phyloP scores from a whole-genome alignment of 352 stramenopile species.

The Pelagophyceae sp. region DNA sequence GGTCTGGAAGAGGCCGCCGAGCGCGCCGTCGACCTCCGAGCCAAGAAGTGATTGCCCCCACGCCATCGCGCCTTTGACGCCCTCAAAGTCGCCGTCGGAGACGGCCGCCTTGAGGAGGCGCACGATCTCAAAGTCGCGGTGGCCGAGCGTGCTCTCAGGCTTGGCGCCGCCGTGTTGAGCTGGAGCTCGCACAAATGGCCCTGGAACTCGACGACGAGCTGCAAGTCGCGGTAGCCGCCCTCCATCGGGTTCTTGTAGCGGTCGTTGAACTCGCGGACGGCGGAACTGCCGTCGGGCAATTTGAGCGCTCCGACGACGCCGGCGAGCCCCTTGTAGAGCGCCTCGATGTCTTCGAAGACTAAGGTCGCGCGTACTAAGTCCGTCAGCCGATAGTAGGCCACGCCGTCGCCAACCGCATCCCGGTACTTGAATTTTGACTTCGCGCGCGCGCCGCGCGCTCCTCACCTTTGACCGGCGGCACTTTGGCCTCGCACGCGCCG shows the following conservation, averaged over 20 bases:
- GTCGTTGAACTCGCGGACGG: slow-evolving; percentile 22
- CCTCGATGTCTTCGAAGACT: slow-evolving; percentile 11
- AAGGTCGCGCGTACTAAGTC: slow-evolving; percentile 16
- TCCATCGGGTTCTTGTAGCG: slow-evolving; percentile 13
- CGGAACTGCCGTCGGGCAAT: not conserved
- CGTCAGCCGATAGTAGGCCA: slow-evolving; percentile 17
- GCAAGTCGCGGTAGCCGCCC: slow-evolving; percentile 20
- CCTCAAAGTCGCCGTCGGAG: slow-evolving; percentile 4
- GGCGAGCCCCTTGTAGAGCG: slow-evolving; percentile 2
- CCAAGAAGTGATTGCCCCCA: not conserved
- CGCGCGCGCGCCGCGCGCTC: slow-evolving; percentile 12
- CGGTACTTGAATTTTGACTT: slow-evolving; percentile 21
- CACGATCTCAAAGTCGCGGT: slow-evolving; percentile 22
- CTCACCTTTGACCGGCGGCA: slow-evolving; percentile 14
- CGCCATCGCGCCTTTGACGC: slow-evolving; percentile 4
- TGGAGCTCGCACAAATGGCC: slow-evolving; percentile 20
- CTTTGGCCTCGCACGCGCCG: not conserved
- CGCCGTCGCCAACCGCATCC: not conserved
- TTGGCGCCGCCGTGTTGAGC: slow-evolving; percentile 10
- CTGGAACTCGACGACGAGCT: slow-evolving; percentile 15
- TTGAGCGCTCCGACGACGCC: not conserved
- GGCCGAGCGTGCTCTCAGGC: slow-evolving; percentile 4
- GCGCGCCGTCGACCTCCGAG: slow-evolving; percentile 3
- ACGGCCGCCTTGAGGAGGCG: slow-evolving; percentile 13
- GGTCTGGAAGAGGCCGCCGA: not conserved